phyloP scores from a whole-genome alignment of 495 filamentous ascomycete genomes.

The Cairneyella variabilis region DNA sequence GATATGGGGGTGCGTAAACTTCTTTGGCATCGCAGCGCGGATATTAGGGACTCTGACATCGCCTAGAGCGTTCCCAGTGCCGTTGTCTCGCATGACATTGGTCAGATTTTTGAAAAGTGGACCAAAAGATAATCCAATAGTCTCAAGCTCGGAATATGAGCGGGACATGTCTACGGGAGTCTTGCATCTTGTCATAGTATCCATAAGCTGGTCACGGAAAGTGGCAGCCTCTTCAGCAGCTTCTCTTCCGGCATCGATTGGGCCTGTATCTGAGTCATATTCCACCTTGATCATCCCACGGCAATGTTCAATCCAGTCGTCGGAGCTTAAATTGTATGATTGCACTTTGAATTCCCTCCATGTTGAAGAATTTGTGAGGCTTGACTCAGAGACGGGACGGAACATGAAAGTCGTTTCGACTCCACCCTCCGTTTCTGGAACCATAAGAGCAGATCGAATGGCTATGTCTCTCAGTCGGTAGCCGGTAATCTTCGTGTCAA shows the following conservation, averaged over 20 bases:
- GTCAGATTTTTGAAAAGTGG: conserved; percentile 1
- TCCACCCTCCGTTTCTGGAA: conserved; percentile 28
- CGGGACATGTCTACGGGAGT: not conserved
- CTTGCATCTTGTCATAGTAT: not conserved
- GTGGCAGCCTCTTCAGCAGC: not conserved
- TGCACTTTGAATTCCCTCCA: conserved; percentile 32
- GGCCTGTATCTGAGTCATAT: not conserved
- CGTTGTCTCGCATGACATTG: not conserved
- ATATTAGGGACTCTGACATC: conserved; percentile 35
- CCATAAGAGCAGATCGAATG: conserved; percentile 32
- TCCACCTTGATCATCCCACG: not conserved
- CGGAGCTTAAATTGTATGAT: conserved; percentile 16
- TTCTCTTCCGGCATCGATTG: conserved; percentile 2
- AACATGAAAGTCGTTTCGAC: conserved; percentile 25
- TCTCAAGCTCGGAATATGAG: not conserved
- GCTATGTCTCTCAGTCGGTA: not conserved
- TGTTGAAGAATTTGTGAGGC: not conserved
- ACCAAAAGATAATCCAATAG: conserved; percentile 2
- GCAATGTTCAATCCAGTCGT: conserved; percentile 11
- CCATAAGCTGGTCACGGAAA: not conserved
- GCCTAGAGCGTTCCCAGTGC: conserved; percentile 17
- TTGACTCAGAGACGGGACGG: conserved; percentile 3
- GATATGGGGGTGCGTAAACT: conserved; percentile 36
- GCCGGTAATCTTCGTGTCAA: not conserved
- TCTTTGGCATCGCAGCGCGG: conserved; percentile 34